These are phyloP conservation scores for Aspergillus persii DNA, from an alignment of 2,329 filamentous ascomycete species.

Conservation along the genomic window DNA sequence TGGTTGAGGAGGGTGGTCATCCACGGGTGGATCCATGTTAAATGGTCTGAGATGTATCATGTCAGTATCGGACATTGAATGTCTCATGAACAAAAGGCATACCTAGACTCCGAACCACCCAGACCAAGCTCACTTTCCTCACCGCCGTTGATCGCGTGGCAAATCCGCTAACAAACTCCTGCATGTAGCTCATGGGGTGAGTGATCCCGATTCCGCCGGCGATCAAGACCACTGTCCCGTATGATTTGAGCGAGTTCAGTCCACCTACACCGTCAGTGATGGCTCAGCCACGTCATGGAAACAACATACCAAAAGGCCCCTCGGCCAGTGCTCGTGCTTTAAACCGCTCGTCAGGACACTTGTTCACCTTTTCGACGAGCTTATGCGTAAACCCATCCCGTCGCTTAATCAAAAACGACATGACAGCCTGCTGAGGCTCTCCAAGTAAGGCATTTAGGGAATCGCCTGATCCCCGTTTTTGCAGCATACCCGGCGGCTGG, in stretches of 20 bases:
- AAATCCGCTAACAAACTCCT: constrained; percentile 29
- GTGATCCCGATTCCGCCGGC: constrained; percentile 41
- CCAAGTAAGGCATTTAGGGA: constrained; percentile 29
- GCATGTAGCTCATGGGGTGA: constrained; percentile 34
- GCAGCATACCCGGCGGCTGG: background rate
- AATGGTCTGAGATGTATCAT: constrained; percentile 23
- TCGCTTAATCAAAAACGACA: constrained; percentile 34
- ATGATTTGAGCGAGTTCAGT: constrained; percentile 29
- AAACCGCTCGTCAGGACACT: constrained; percentile 25
- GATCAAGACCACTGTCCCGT: constrained; percentile 34
- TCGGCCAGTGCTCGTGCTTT: constrained; percentile 31
- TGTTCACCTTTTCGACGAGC: constrained; percentile 27
- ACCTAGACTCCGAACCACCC: constrained; percentile 35
- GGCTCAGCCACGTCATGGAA: background rate
- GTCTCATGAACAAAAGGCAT: background rate
- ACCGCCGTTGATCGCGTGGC: constrained; percentile 23
- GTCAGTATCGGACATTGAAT: constrained; percentile 1
- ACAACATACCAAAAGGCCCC: constrained; percentile 34
- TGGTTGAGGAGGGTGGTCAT: constrained; percentile 32
- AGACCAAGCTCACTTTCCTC: constrained; percentile 29
- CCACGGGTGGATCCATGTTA: constrained; percentile 36
- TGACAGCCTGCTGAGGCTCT: constrained; percentile 24
- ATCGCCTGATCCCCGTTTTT: constrained; percentile 31
- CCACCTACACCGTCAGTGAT: constrained; percentile 21
- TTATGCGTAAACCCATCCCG: constrained; percentile 35